These are phyloP conservation scores for Euptelea pleiosperma DNA, from an alignment of 164 flowering plant genomes.

Conservation along the genomic window DNA sequence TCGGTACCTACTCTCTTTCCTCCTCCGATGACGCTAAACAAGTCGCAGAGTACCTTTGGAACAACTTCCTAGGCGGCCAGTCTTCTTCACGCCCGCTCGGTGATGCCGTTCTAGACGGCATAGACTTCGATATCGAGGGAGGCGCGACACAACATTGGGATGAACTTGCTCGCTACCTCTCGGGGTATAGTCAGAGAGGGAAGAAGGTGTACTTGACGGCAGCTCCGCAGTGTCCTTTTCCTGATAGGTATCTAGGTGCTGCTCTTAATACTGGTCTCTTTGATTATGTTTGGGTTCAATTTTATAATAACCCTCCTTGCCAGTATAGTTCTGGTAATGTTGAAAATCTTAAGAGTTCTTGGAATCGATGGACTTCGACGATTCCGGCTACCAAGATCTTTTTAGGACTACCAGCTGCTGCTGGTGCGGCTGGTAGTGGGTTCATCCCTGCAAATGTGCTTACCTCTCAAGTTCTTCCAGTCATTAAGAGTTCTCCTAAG, in stretches of 20 bases:
- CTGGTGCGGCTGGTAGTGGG: constrained; percentile 53
- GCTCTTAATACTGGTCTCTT: constrained; percentile 27
- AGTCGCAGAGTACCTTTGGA: constrained; percentile 42
- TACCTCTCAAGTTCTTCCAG: constrained; percentile 38
- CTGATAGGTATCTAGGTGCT: constrained; percentile 16
- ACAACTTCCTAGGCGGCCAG: constrained; percentile 44
- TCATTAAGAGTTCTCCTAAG: constrained; percentile 34
- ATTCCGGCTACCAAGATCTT: constrained; percentile 16
- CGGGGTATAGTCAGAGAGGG: constrained; percentile 3
- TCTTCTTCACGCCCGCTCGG: constrained; percentile 41
- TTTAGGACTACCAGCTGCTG: constrained; percentile 27
- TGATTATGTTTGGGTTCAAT: constrained; percentile 29
- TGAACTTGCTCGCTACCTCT: constrained; percentile 6
- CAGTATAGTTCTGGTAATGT: constrained; percentile 14
- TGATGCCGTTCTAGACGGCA: constrained; percentile 22
- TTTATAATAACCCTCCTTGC: constrained; percentile 28
- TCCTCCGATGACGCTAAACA: constrained; percentile 37
- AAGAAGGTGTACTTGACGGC: constrained; percentile 21
- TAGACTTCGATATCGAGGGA: constrained; percentile 13
- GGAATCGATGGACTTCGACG: constrained; percentile 22
- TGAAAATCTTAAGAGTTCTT: constrained; percentile 6
- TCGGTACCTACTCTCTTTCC: constrained; percentile 41
- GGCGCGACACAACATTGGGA: constrained; percentile 5
- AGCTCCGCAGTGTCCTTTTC: constrained; percentile 31
- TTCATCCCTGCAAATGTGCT: constrained; percentile 37